Evolutionary conservation across 345 rosid genomes (phyloP), one percentile per base, ranked within the genome.

Genomic region (Psidium guajava): DNA sequence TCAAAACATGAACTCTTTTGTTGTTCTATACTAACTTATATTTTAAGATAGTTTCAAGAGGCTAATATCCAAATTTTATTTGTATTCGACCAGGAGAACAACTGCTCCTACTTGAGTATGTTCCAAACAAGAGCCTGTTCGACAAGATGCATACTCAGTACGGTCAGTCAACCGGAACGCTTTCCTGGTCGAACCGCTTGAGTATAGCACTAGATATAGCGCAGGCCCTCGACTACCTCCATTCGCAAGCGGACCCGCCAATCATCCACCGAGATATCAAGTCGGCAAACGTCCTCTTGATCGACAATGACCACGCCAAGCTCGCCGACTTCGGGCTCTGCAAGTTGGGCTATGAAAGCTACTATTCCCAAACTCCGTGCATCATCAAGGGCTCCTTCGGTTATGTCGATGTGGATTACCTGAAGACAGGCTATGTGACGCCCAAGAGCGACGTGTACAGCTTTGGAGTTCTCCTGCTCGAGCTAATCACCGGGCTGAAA

Each of bases 251-350:
- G 5, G 90, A 89, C 83, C 91, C 93, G 20, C 90, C 91, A 36
- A 85, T 91, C 58, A 89, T 92, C 85, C 94, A 91, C 89, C 87
- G 94, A 81, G 96, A 95, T 75, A 88, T 93, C 82, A 94, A 93
- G 87, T 93, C 98, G 53, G 91, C 95, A 14, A 92, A 88, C 64
- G 40, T 91, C 81, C 91, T 90, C 82, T 81, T 91, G 54, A 81
- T 89, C 2, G 90, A 89, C 87, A 54, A 86, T 0, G 16, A 85
- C 57, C 92, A 86, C 1, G 92, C 94, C 85, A 91, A 92, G 84
- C 87, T 91, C 20, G 91, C 90, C 8, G 93, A 92, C 49, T 91
- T 91, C 15, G 91, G 94, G 74, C 91, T 88, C 3, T 90, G 92
- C 90, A 89, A 91, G 83, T 82, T 91, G 75, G 91, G 94, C 11